A percentile compares a stretch with the other conserved stretches of the same genome.
These are phyloP conservation scores for Chytriomyces hyalinus DNA, from an alignment of 192 early-diverging fungal genomes.

Conservation along the genomic window DNA sequence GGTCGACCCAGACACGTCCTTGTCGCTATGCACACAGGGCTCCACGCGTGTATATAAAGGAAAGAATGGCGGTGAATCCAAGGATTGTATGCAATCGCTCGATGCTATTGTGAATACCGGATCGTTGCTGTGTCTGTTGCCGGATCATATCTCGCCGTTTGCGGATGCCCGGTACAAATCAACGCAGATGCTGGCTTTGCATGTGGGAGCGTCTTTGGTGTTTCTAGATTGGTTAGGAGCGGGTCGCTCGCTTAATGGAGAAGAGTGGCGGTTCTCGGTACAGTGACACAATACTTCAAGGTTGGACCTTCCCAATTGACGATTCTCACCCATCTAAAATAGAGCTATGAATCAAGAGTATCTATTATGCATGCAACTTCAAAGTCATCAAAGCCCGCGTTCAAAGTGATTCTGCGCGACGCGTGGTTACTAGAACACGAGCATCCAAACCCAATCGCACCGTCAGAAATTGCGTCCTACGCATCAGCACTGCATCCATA, in stretches of 20 bases:
- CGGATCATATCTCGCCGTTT: conserved; percentile 83
- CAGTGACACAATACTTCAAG: no score
- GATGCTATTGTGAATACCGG: conserved; percentile 34
- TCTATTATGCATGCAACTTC: conserved; percentile 59
- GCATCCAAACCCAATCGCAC: neutral
- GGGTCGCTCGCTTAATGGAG: conserved; percentile 74
- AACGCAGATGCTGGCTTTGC: conserved; percentile 62
- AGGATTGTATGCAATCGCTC: neutral
- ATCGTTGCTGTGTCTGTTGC: conserved; percentile 65
- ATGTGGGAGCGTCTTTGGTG: conserved; percentile 61
- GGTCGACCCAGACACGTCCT: conserved; percentile 36
- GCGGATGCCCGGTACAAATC: conserved; percentile 66
- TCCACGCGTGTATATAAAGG: neutral
- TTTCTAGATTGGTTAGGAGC: conserved; percentile 87
- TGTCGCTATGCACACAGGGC: neutral
- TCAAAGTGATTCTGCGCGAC: conserved; percentile 48
- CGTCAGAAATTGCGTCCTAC: conserved; percentile 48
- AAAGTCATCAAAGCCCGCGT: conserved; percentile 45
- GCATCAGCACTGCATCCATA: conserved; percentile 59
- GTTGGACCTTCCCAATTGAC: no score
- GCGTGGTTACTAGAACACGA: conserved; percentile 56
- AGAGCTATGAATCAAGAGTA: neutral
- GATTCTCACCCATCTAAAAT: no score
- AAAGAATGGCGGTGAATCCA: neutral
- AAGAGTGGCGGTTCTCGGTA: conserved; percentile 68